Percentiles rank a stretch among this genome's conserved stretches.
Conservation (phyloP, 1,139 yeast genomes). For the Suhomyces chickasaworum region DNA sequence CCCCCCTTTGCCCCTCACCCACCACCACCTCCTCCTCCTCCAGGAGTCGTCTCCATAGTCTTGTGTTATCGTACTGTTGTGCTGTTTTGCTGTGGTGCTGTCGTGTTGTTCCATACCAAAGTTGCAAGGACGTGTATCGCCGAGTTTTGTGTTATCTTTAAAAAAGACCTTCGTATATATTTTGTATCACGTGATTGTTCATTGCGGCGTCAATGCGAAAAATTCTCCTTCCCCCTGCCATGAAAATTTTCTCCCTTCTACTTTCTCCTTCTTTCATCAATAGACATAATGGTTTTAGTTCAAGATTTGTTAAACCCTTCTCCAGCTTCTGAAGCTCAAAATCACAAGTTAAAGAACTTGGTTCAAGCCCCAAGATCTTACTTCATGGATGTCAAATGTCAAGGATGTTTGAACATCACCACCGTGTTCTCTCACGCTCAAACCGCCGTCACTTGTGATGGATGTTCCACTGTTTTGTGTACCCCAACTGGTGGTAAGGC, state of each 20-base stretch:
- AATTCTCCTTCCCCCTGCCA: slow-evolving; percentile 7
- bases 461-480: slow-evolving; percentile 97
- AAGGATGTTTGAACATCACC: slow-evolving; percentile 98
- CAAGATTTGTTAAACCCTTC: slow-evolving; percentile 75
- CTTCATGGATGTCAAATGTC: slow-evolving; percentile 99
- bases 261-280: slow-evolving; percentile 2
- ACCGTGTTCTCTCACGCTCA: slow-evolving; percentile 99
- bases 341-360: slow-evolving; percentile 96
- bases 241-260: slow-evolving; percentile 13
- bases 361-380: slow-evolving; percentile 98
- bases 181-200: not conserved
- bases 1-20: too few relatives aligned
- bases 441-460: slow-evolving; percentile 98
- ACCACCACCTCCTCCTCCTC: too few relatives aligned
- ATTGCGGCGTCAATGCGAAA: slow-evolving; percentile 8
- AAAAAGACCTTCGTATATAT: too few relatives aligned
- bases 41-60: too few relatives aligned
- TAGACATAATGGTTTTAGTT: slow-evolving; percentile 22
- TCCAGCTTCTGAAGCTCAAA: slow-evolving; percentile 91
- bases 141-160: too few relatives aligned
- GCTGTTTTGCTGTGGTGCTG: too few relatives aligned
- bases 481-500: slow-evolving; percentile 99
- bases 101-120: too few relatives aligned
- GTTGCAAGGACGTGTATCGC: too few relatives aligned
- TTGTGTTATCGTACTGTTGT: too few relatives aligned